Conservation (phyloP, 2,329 filamentous ascomycete species). For the Thelonectria rubi region DNA sequence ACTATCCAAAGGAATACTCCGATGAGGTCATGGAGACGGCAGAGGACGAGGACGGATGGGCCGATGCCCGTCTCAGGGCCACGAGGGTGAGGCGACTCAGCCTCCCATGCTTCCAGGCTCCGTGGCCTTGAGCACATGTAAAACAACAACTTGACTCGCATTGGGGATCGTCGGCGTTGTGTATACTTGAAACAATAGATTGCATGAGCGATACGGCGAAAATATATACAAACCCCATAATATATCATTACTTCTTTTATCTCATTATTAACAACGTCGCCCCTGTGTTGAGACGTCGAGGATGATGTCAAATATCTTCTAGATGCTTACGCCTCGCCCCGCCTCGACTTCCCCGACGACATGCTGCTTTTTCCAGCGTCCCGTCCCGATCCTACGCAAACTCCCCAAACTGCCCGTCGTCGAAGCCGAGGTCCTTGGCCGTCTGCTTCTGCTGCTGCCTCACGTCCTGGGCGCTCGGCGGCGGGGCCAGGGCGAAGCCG, state of each 20-base stretch:
- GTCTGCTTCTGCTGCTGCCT: constrained; percentile 65
- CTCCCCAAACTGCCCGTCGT: constrained; percentile 89
- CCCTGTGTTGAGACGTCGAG: constrained; percentile 11
- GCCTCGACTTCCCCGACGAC: constrained; percentile 16
- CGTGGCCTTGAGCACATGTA: constrained; percentile 34
- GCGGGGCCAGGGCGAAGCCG: constrained; percentile 69
- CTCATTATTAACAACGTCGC: constrained; percentile 15
- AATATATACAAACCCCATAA: constrained; percentile 7
- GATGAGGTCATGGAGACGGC: constrained; percentile 6
- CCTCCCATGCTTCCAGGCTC: constrained; percentile 41
- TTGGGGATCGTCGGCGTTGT: background rate
- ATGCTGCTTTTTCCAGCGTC: background rate
- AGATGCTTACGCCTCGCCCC: constrained; percentile 21
- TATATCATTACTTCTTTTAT: constrained; percentile 24
- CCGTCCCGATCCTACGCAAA: constrained; percentile 62
- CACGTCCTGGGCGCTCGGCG: constrained; percentile 69
- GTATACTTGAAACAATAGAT: background rate
- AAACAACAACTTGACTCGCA: constrained; percentile 10
- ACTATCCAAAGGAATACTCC: constrained; percentile 4
- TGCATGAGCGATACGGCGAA: background rate
- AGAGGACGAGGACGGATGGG: constrained; percentile 13
- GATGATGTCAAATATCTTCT: constrained; percentile 12
- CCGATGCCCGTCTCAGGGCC: constrained; percentile 5
- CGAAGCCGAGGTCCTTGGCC: constrained; percentile 77
- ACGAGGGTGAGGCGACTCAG: constrained; percentile 39